These are phyloP conservation scores for Trichocladium antarcticum DNA, from an alignment of 495 filamentous ascomycete species.

Conservation along the genomic window DNA sequence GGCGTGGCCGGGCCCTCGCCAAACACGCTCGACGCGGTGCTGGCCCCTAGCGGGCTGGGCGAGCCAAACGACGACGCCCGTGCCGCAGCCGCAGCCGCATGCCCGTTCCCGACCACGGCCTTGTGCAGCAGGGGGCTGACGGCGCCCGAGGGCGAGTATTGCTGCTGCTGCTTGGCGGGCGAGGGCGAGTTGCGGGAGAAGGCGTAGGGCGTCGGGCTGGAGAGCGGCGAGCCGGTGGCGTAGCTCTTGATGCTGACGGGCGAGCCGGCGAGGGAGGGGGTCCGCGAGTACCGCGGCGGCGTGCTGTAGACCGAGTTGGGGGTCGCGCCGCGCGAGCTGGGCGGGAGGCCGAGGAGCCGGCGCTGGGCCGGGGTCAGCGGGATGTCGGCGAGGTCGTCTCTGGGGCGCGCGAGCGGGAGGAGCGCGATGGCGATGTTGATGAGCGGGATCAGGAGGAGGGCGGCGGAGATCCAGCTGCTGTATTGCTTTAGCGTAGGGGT, in stretches of 20 bases:
- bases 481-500: constrained; percentile 18
- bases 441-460: constrained; percentile 52
- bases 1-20: constrained; percentile 31
- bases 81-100: background rate
- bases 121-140: constrained; percentile 62
- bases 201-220: constrained; percentile 28
- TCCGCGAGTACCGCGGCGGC: constrained; percentile 76
- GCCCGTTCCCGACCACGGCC: constrained; percentile 36
- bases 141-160: constrained; percentile 22
- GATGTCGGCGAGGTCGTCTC: constrained; percentile 77
- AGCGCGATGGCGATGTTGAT: constrained; percentile 44
- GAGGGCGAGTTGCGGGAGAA: constrained; percentile 13
- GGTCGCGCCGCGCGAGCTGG: constrained; percentile 48
- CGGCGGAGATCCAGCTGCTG: constrained; percentile 24
- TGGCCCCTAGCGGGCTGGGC: constrained; percentile 3
- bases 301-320: constrained; percentile 61
- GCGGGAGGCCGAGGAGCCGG: constrained; percentile 68
- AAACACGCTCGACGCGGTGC: constrained; percentile 22
- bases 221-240: constrained; percentile 46
- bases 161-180: constrained; percentile 8
- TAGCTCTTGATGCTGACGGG: constrained; percentile 41
- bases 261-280: constrained; percentile 46
- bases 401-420: constrained; percentile 54
- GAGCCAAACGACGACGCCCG: background rate
- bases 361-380: constrained; percentile 85